These are phyloP conservation scores for Lepiota venenata DNA, from an alignment of 768 basidiomycete genomes.

Conservation along the genomic window DNA sequence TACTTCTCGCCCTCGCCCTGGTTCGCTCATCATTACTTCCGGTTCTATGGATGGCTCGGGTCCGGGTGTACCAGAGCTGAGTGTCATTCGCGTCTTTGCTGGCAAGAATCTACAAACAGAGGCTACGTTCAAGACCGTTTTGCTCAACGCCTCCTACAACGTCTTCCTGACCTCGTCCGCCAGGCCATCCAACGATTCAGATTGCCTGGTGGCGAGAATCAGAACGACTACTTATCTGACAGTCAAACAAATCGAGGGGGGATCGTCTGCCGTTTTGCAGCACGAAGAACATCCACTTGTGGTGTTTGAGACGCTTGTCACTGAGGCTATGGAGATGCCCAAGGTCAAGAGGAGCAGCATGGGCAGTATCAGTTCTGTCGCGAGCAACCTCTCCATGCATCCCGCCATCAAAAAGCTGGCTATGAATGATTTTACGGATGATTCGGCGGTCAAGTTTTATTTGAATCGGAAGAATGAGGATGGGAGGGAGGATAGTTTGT, in stretches of 20 bases:
- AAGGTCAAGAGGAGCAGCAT: constrained; percentile 93
- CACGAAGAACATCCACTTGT: constrained; percentile 79
- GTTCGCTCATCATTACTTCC: constrained; percentile 70
- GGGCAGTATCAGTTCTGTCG: constrained; percentile 91
- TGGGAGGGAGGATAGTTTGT: constrained; percentile 35
- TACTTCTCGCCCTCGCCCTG: constrained; percentile 61
- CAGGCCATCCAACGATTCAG: constrained; percentile 96
- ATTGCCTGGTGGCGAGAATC: constrained; percentile 58
- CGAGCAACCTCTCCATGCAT: constrained; percentile 90
- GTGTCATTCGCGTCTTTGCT: constrained; percentile 94
- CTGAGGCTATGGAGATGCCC: constrained; percentile 75
- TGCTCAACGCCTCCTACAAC: constrained; percentile 87
- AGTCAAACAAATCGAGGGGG: constrained; percentile 90
- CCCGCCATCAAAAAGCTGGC: constrained; percentile 92
- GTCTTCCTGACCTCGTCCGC: constrained; percentile 75
- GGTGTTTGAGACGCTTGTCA: constrained; percentile 83
- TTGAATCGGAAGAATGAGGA: constrained; percentile 61
- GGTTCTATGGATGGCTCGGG: constrained; percentile 59
- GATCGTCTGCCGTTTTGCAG: constrained; percentile 71
- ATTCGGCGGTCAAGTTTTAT: constrained; percentile 96
- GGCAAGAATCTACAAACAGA: constrained; percentile 89
- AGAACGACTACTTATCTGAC: constrained; percentile 82
- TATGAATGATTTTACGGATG: constrained; percentile 98
- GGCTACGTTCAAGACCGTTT: constrained; percentile 96
- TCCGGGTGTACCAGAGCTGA: constrained; percentile 63